These are phyloP conservation scores for Bipolaris victoriae DNA, from an alignment of 2,329 filamentous ascomycete species.

Conservation along the genomic window DNA sequence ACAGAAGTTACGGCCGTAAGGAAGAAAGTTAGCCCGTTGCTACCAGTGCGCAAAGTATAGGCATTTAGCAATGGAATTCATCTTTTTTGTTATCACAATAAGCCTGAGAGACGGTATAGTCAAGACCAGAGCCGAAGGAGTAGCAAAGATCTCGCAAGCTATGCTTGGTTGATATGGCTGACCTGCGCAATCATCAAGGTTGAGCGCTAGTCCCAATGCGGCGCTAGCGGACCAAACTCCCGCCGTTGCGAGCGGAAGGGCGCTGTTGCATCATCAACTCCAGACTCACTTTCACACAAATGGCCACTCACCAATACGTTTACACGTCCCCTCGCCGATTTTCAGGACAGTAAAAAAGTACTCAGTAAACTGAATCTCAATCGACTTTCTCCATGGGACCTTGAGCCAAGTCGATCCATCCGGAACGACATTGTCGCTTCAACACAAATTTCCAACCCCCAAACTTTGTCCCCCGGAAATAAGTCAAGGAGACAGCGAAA, in stretches of 20 bases:
- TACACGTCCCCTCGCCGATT: not conserved
- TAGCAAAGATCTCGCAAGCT: not conserved
- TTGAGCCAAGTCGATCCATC: conserved; percentile 2
- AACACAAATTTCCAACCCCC: conserved; percentile 6
- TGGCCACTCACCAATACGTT: not conserved
- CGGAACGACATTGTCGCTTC: not conserved
- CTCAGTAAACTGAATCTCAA: not conserved
- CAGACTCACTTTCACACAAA: conserved; percentile 1
- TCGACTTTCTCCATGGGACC: not conserved
- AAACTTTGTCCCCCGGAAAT: not conserved
- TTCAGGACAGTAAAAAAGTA: not conserved
- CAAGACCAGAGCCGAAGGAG: not conserved
- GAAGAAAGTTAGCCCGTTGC: not conserved
- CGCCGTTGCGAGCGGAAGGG: conserved; percentile 9
- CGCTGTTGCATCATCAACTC: conserved; percentile 20
- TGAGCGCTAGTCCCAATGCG: not conserved
- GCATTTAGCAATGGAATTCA: too few species aligned
- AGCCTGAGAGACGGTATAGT: not conserved
- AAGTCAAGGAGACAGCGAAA: not conserved
- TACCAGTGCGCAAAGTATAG: not conserved
- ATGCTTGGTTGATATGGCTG: not conserved
- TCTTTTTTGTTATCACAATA: too few species aligned
- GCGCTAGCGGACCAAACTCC: conserved; percentile 6
- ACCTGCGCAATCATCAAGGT: not conserved
- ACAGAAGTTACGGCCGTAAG: not conserved